Percentiles rank a stretch among this genome's conserved stretches.
Evolutionary conservation across 1,139 yeast species (phyloP).

Genomic region (Sporopachydermia cereana): DNA sequence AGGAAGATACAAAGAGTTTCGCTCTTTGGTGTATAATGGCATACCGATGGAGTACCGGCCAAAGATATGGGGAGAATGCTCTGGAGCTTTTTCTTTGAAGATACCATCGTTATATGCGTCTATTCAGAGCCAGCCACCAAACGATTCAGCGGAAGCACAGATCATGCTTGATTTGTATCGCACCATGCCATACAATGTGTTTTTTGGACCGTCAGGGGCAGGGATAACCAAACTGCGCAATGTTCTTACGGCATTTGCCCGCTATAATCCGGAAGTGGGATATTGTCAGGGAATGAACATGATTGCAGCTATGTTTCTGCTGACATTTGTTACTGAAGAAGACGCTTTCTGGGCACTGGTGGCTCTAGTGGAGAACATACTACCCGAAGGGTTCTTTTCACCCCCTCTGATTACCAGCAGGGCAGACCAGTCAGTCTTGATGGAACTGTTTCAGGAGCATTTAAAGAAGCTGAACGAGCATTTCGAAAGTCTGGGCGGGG

Average conservation of each 20-base stretch:
- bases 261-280: slow-evolving; percentile 38
- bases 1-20: slow-evolving; percentile 25
- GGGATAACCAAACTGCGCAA: slow-evolving; percentile 38
- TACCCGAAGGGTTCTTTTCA: slow-evolving; percentile 36
- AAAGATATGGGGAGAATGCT: slow-evolving; percentile 42
- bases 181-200: slow-evolving; percentile 45
- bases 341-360: slow-evolving; percentile 49
- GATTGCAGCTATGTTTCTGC: slow-evolving; percentile 40
- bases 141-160: slow-evolving; percentile 31
- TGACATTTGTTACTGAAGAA: slow-evolving; percentile 38
- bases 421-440: slow-evolving; percentile 28
- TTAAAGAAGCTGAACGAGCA: slow-evolving; percentile 33
- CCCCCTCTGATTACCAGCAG: slow-evolving; percentile 32
- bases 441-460: slow-evolving; percentile 18
- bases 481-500: slow-evolving; percentile 23
- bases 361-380: slow-evolving; percentile 38
- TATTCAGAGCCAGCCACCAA: slow-evolving; percentile 12
- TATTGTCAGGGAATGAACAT: slow-evolving; percentile 58
- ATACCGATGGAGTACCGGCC: slow-evolving; percentile 39
- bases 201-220: slow-evolving; percentile 45
- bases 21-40: slow-evolving; percentile 31
- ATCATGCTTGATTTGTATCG: slow-evolving; percentile 44
- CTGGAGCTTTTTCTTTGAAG: slow-evolving; percentile 36
- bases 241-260: slow-evolving; percentile 42
- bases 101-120: slow-evolving; percentile 40